Evolutionary conservation across 1,284 basidiomycete genomes (phyloP), one percentile per base, ranked within the genome.

Genomic region (Cutaneotrichosporon mucoides): DNA sequence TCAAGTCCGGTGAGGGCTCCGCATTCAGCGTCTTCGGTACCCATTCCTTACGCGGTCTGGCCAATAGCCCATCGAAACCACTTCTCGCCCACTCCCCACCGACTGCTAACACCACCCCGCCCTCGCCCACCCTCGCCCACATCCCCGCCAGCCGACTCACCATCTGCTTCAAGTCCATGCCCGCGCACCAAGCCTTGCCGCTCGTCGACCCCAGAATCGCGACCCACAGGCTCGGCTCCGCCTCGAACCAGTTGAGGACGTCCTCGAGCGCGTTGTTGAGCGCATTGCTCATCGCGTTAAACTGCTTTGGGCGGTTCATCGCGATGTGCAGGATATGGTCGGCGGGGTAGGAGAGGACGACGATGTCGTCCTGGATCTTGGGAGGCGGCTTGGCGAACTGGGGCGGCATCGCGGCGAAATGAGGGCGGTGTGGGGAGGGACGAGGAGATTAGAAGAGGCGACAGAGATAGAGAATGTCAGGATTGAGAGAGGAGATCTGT

Each of bases 221-320:
- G 10, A 64, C 62, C 44, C 59, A 56, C 6, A 64, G 59, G 33
- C 38, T 47, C 6, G 59, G 59, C 57, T 64, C 62, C 11, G 6
- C 34, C 57, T 64, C 62, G 44, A 55, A 64, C 62, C 62, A 64
- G 59, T 59, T 59, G n/a, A 64, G 49, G 12, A 58, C 52, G 9
- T 46, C 48, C 33, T 51, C 45, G 12, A 64, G 59, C 10, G 62
- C 55, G 34, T 12, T 10, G 57, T 50, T 61, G 24, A 64, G 56
- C 24, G 37, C 43, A 24, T 41, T 38, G 59, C 50, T 59, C 62
- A 64, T 64, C 15, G 62, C 62, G 42, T 64, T 64, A 48, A 55
- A 59, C 36, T 44, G 24, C 55, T 61, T 61, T 24, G 62, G 62
- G n/a, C 62, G 56, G 57, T 64, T 64, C 56, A 64, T 58, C 10